Evolutionary conservation across 108 stramenopile species (phyloP).

Genomic region (Cyclotella cryptica): DNA sequence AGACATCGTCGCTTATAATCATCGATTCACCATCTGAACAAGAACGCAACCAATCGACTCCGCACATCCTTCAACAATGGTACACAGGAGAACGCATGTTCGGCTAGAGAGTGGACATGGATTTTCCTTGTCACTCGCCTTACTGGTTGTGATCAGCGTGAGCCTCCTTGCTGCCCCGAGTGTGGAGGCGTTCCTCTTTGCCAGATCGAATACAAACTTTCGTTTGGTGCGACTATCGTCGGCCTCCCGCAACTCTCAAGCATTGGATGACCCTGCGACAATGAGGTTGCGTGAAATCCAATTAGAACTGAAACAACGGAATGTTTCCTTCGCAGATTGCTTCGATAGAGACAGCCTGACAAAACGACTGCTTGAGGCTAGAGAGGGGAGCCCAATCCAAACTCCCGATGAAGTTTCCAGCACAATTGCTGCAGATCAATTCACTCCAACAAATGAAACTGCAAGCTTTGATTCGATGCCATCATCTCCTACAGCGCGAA

Average conservation of each 20-base stretch:
- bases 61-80: no score
- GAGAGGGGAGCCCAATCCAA: conserved; percentile 32
- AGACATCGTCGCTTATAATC: no score
- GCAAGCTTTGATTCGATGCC: neutral
- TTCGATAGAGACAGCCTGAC: conserved; percentile 76
- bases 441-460: neutral
- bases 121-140: no score
- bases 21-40: no score
- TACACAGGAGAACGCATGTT: no score
- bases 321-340: conserved; percentile 65
- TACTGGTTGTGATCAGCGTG: no score
- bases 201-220: neutral
- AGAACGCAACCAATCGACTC: no score
- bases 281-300: conserved; percentile 23
- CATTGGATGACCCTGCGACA: neutral
- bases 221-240: neutral
- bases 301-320: conserved; percentile 54
- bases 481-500: conserved; percentile 2
- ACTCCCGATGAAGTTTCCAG: neutral
- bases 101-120: no score
- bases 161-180: no score
- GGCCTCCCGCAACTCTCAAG: neutral
- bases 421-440: conserved; percentile 1
- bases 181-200: neutral
- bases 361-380: conserved; percentile 59